phyloP scores from a whole-genome alignment of 2,329 filamentous ascomycete species.

The Colletotrichum sp. region DNA sequence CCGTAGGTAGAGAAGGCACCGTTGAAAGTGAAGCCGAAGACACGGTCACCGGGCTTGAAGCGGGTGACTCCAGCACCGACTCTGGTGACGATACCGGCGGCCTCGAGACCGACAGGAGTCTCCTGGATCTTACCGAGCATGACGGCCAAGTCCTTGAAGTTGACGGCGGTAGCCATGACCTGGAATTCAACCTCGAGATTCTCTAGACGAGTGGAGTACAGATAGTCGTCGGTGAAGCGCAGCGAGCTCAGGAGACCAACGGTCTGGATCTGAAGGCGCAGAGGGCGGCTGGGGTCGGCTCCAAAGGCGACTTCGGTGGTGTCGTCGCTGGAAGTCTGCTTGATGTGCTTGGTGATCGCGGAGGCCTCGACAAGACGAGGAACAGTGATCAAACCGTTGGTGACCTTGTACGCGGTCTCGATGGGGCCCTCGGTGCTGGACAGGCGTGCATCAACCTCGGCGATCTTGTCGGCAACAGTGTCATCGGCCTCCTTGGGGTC shows the following conservation, averaged over 20 bases:
- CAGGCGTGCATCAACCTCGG: background rate
- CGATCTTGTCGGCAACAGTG: background rate
- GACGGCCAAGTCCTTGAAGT: slow-evolving; percentile 31
- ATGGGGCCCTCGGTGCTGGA: background rate
- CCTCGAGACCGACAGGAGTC: slow-evolving; percentile 33
- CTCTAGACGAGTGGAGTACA: background rate
- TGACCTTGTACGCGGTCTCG: background rate
- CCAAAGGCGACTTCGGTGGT: slow-evolving; percentile 10
- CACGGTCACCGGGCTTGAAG: slow-evolving; percentile 35
- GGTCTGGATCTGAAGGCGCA: slow-evolving; percentile 24
- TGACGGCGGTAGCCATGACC: slow-evolving; percentile 29
- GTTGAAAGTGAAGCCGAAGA: slow-evolving; percentile 23
- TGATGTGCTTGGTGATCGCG: background rate
- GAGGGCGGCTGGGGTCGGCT: slow-evolving; percentile 8
- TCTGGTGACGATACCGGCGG: slow-evolving; percentile 35
- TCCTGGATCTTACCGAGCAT: slow-evolving; percentile 28
- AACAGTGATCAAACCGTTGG: background rate
- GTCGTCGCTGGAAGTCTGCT: background rate
- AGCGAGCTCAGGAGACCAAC: slow-evolving; percentile 28
- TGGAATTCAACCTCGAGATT: slow-evolving; percentile 27
- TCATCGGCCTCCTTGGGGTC: background rate
- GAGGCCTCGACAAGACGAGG: slow-evolving; percentile 25
- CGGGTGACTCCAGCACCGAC: slow-evolving; percentile 31
- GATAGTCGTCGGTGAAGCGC: slow-evolving; percentile 24
- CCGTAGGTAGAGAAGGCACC: slow-evolving; percentile 25